These are phyloP conservation scores for Claviceps quebecensis DNA, from an alignment of 2,329 filamentous ascomycete genomes.

Conservation along the genomic window DNA sequence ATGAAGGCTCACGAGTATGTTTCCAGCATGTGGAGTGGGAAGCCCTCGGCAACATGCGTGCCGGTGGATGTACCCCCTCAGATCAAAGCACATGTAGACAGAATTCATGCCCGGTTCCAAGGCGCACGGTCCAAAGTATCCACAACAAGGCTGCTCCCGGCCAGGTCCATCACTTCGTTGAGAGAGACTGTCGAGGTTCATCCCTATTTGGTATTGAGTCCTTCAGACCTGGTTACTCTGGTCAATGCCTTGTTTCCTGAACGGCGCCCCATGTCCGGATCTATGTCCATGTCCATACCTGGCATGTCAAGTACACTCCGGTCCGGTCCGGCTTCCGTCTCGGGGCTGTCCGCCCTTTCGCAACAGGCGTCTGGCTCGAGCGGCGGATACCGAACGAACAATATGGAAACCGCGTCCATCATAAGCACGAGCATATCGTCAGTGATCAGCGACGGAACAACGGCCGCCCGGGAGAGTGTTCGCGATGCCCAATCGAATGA, in stretches of 20 bases:
- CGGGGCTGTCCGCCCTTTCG: constrained; percentile 53
- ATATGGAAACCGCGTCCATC: constrained; percentile 53
- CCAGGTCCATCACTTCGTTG: constrained; percentile 57
- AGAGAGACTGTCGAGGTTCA: constrained; percentile 67
- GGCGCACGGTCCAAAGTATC: constrained; percentile 33
- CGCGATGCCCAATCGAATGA: constrained; percentile 39
- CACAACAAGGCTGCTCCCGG: constrained; percentile 49
- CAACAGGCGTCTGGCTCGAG: constrained; percentile 51
- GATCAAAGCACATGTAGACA: constrained; percentile 57
- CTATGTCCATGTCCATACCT: constrained; percentile 30
- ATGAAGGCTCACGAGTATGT: constrained; percentile 68
- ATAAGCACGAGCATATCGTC: constrained; percentile 62
- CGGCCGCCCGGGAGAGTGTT: constrained; percentile 50
- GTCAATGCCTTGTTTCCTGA: constrained; percentile 77
- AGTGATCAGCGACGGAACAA: constrained; percentile 49
- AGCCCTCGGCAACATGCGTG: constrained; percentile 40
- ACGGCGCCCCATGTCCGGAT: constrained; percentile 45
- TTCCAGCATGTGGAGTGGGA: constrained; percentile 60
- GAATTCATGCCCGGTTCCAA: constrained; percentile 52
- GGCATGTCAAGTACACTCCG: constrained; percentile 45
- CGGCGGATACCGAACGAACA: constrained; percentile 21
- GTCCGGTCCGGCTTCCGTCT: constrained; percentile 54
- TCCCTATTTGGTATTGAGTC: constrained; percentile 66
- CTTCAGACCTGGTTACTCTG: constrained; percentile 65
- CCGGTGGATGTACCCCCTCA: constrained; percentile 38